These are phyloP conservation scores for Blastobotrys petasosporus DNA, from an alignment of 1,139 yeast species.

Conservation along the genomic window DNA sequence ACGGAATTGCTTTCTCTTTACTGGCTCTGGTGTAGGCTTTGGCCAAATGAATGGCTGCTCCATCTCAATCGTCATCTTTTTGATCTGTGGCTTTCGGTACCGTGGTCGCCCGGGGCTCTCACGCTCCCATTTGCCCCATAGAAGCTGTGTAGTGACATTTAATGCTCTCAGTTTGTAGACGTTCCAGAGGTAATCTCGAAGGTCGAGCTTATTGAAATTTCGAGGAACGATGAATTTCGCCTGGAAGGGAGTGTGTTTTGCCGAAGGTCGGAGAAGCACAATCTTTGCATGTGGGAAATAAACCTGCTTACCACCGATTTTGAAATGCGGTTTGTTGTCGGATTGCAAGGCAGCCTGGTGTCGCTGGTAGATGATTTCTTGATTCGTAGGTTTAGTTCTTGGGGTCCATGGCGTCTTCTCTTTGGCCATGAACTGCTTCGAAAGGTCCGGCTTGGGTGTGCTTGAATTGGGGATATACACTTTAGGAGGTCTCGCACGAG, in stretches of 20 bases:
- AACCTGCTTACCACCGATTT: slow-evolving; percentile 62
- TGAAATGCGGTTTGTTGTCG: slow-evolving; percentile 67
- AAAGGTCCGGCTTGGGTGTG: slow-evolving; percentile 9
- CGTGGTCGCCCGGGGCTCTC: slow-evolving; percentile 60
- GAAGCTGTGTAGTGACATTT: slow-evolving; percentile 77
- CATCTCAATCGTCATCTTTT: slow-evolving; percentile 95
- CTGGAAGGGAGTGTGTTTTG: slow-evolving; percentile 92
- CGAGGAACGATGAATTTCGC: slow-evolving; percentile 92
- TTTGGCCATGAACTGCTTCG: slow-evolving; percentile 9
- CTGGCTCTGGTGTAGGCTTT: slow-evolving; percentile 41
- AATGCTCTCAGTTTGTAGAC: slow-evolving; percentile 83
- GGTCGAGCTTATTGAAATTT: slow-evolving; percentile 81
- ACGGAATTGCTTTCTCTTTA: slow-evolving; percentile 32
- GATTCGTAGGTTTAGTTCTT: slow-evolving; percentile 9
- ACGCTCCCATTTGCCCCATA: slow-evolving; percentile 66
- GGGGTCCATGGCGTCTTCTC: slow-evolving; percentile 8
- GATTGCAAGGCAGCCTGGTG: slow-evolving; percentile 53
- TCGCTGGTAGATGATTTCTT: slow-evolving; percentile 25
- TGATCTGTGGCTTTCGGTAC: slow-evolving; percentile 71
- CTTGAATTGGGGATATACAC: slow-evolving; percentile 19
- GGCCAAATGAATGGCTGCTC: slow-evolving; percentile 95
- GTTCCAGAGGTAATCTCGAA: slow-evolving; percentile 85
- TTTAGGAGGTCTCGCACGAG: slow-evolving; percentile 22
- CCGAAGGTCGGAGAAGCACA: slow-evolving; percentile 75
- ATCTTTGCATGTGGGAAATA: slow-evolving; percentile 83